Conservation (phyloP, 192 early-diverging fungal species). For the Helicostylum pulchrum region DNA sequence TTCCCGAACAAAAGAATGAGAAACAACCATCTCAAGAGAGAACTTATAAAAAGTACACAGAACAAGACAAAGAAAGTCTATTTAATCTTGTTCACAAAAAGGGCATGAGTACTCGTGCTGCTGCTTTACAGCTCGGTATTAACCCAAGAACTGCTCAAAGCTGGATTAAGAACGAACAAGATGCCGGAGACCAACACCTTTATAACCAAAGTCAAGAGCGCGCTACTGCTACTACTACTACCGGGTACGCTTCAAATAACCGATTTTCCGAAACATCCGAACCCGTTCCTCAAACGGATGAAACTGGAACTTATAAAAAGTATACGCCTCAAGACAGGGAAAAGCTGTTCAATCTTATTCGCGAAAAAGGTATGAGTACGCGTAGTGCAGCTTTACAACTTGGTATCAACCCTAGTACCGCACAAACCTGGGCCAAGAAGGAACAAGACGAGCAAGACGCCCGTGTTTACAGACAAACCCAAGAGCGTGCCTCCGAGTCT, state of each 20-base stretch:
- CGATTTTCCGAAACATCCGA: too few relatives aligned
- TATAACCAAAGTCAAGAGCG: too few relatives aligned
- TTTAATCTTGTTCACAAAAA: slow-evolving; percentile 10
- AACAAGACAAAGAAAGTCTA: slow-evolving; percentile 1
- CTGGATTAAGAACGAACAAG: slow-evolving; percentile 6
- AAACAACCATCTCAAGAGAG: too few relatives aligned
- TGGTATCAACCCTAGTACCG: not conserved
- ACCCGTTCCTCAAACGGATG: too few relatives aligned
- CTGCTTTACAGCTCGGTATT: slow-evolving; percentile 12
- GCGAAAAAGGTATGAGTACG: not conserved
- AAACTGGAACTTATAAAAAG: not conserved
- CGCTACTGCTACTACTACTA: too few relatives aligned
- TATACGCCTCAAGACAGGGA: not conserved
- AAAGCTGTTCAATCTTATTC: not conserved
- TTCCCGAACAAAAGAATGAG: too few relatives aligned
- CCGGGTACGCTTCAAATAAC: too few relatives aligned
- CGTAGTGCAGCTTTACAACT: not conserved
- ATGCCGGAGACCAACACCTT: too few relatives aligned
- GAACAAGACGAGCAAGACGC: not conserved
- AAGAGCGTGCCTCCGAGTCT: too few relatives aligned
- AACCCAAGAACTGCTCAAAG: slow-evolving; percentile 11
- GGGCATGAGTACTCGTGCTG: slow-evolving; percentile 11
- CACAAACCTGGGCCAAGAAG: not conserved
- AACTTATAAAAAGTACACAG: too few relatives aligned
- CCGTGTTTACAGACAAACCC: too few relatives aligned